A percentile compares a stretch with the other conserved stretches of the same genome.
These are phyloP conservation scores for Taphrina flavorubra DNA, from an alignment of 1,139 yeast species.

Conservation along the genomic window DNA sequence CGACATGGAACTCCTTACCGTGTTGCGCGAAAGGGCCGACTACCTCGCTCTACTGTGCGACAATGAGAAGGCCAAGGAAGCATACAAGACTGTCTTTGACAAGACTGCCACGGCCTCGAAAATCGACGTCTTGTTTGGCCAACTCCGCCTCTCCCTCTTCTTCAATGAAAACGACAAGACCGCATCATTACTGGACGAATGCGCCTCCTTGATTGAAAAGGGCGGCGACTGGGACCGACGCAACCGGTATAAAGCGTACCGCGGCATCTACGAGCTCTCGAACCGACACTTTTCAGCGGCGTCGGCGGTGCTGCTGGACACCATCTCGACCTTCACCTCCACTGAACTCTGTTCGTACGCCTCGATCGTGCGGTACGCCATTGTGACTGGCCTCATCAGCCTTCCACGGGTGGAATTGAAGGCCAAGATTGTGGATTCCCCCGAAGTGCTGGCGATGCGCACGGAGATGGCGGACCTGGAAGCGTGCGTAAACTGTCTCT, in stretches of 20 bases:
- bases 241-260: conserved; percentile 88
- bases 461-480: conserved; percentile 74
- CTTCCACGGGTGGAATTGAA: conserved; percentile 85
- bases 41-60: conserved; percentile 87
- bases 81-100: conserved; percentile 76
- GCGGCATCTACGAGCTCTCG: conserved; percentile 81
- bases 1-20: conserved; percentile 78
- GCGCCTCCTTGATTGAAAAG: conserved; percentile 75
- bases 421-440: conserved; percentile 85
- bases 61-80: conserved; percentile 67
- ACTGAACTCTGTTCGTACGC: conserved; percentile 89
- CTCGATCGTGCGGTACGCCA: conserved; percentile 85
- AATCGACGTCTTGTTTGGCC: conserved; percentile 81
- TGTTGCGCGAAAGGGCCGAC: conserved; percentile 82
- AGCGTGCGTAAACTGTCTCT: conserved; percentile 85
- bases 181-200: conserved; percentile 74
- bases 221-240: conserved; percentile 99
- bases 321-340: conserved; percentile 95
- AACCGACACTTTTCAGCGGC: conserved; percentile 87
- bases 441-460: conserved; percentile 83
- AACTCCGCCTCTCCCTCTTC: conserved; percentile 85
- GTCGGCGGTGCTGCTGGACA: conserved; percentile 80
- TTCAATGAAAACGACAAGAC: conserved; percentile 76
- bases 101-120: conserved; percentile 87
- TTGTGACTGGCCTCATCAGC: conserved; percentile 81